phyloP scores from a whole-genome alignment of 768 basidiomycete genomes.

The Lentinula raphanica region DNA sequence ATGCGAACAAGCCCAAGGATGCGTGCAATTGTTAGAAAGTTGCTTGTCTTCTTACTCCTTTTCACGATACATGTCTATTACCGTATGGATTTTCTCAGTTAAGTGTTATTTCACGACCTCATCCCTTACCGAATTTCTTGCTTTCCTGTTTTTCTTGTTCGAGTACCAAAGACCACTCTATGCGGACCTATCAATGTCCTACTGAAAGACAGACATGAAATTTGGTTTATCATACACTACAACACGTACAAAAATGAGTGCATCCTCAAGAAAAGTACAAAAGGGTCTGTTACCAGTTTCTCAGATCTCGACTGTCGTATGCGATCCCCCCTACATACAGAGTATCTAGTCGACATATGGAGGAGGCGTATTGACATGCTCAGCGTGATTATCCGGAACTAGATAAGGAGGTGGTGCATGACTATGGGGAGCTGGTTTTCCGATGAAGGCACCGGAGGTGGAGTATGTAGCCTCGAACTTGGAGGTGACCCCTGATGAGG shows the following conservation, averaged over 20 bases:
- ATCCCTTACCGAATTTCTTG: slow-evolving; percentile 1
- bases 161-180: no score
- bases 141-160: background rate
- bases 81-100: background rate
- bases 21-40: slow-evolving; percentile 72
- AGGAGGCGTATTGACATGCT: slow-evolving; percentile 51
- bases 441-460: slow-evolving; percentile 28
- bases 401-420: slow-evolving; percentile 80
- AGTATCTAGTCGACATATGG: slow-evolving; percentile 53
- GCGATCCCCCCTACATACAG: no score
- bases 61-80: slow-evolving; percentile 11
- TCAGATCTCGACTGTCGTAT: no score
- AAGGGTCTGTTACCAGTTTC: background rate
- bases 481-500: slow-evolving; percentile 27
- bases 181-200: no score
- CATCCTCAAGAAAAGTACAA: no score
- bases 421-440: slow-evolving; percentile 37
- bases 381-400: slow-evolving; percentile 44
- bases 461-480: slow-evolving; percentile 22
- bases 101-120: background rate
- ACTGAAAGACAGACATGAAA: background rate
- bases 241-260: no score
- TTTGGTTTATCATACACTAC: background rate
- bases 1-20: slow-evolving; percentile 60
- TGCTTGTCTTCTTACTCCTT: slow-evolving; percentile 10